A percentile compares a stretch with the other conserved stretches of the same genome.
These are phyloP conservation scores for Boehmeria nivea DNA, from an alignment of 306 rosid species.

Conservation along the genomic window DNA sequence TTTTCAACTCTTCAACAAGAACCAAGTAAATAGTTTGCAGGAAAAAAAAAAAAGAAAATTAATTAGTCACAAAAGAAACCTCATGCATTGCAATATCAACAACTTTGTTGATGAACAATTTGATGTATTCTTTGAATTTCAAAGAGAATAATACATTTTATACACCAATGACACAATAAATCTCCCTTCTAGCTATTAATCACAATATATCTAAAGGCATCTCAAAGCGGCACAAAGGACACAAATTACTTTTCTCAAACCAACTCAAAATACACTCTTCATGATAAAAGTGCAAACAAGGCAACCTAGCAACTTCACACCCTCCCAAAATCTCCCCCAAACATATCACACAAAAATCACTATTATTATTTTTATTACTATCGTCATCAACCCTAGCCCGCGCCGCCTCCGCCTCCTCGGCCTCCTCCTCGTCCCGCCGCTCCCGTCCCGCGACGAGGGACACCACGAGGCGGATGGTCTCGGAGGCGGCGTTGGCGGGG, in stretches of 20 bases:
- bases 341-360: conserved; percentile 24
- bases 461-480: neutral
- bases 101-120: too few relatives aligned
- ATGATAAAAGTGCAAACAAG: conserved; percentile 30
- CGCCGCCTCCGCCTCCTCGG: neutral
- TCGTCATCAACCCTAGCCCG: conserved; percentile 4
- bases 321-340: conserved; percentile 22
- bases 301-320: conserved; percentile 8
- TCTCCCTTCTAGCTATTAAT: too few relatives aligned
- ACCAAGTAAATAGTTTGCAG: too few relatives aligned
- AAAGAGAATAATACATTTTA: too few relatives aligned
- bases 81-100: too few relatives aligned
- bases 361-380: neutral
- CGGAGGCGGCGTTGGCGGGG: neutral
- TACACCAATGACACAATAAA: too few relatives aligned
- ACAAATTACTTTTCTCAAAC: conserved; percentile 22
- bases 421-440: neutral
- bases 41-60: too few relatives aligned
- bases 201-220: conserved; percentile 6
- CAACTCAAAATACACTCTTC: conserved; percentile 22
- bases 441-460: neutral
- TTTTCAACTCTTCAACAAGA: too few relatives aligned
- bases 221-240: conserved; percentile 28
- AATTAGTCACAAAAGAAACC: too few relatives aligned
- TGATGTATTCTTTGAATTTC: too few relatives aligned